Conservation (phyloP, 768 basidiomycete species). For the Panaeolus papilionaceus region DNA sequence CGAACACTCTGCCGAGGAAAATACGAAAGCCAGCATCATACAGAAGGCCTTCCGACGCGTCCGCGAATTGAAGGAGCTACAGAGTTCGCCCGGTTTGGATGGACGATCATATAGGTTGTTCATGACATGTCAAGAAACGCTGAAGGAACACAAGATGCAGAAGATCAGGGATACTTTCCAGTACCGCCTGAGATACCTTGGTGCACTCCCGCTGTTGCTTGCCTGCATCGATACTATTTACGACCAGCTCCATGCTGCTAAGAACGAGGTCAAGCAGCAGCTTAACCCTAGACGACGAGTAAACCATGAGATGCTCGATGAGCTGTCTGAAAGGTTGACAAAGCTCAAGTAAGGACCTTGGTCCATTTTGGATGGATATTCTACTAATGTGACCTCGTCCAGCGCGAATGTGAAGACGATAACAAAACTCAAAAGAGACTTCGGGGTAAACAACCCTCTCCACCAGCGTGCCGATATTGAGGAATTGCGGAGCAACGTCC, state of each 20-base stretch:
- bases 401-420: constrained; percentile 1
- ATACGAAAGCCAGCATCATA: neutral
- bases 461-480: neutral
- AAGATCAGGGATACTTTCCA: neutral
- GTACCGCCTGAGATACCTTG: neutral
- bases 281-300: neutral
- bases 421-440: neutral
- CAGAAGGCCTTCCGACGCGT: neutral
- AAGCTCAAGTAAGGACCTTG: neutral
- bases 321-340: neutral
- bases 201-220: neutral
- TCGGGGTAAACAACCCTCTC: neutral
- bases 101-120: neutral
- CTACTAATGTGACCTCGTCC: neutral
- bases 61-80: neutral
- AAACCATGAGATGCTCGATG: constrained; percentile 1
- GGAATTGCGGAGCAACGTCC: neutral
- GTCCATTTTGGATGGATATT: neutral
- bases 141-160: neutral
- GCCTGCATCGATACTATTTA: neutral
- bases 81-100: neutral
- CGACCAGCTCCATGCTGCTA: neutral
- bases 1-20: neutral
- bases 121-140: neutral
- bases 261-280: constrained; percentile 2